Conservation (phyloP, 1,284 basidiomycete species). For the Vanrija humicola region DNA sequence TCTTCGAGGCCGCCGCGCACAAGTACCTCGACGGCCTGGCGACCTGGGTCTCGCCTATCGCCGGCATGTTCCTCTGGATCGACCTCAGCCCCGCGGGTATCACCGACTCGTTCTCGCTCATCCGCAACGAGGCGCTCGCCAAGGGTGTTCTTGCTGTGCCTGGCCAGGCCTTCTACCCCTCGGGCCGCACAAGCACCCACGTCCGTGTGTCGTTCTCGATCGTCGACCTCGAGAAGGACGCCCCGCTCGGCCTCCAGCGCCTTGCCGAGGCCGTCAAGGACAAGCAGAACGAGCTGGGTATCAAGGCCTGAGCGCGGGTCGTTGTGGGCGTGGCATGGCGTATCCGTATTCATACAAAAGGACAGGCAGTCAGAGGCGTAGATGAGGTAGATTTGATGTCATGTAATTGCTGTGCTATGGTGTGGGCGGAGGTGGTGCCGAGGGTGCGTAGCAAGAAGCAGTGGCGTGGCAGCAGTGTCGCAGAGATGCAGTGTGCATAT, state of each 20-base stretch:
- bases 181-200: conserved; percentile 62
- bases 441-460: too few species aligned
- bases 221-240: conserved; percentile 60
- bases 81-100: conserved; percentile 47
- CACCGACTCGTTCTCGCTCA: conserved; percentile 68
- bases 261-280: conserved; percentile 61
- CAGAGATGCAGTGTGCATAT: too few species aligned
- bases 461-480: too few species aligned
- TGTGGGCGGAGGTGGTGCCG: too few species aligned
- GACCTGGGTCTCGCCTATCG: conserved; percentile 78
- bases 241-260: conserved; percentile 69
- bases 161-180: conserved; percentile 68
- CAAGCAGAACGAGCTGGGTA: conserved; percentile 20
- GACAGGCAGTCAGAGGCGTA: too few species aligned
- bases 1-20: conserved; percentile 71
- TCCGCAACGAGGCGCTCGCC: conserved; percentile 70
- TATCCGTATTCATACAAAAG: too few species aligned
- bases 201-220: conserved; percentile 78
- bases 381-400: too few species aligned
- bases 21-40: conserved; percentile 71
- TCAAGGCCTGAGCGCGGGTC: conserved; percentile 1
- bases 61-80: conserved; percentile 88
- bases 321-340: too few species aligned
- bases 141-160: conserved; percentile 85
- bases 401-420: too few species aligned